Evolutionary conservation across 345 rosid species (phyloP).

Genomic region (Boechera retrofracta): DNA sequence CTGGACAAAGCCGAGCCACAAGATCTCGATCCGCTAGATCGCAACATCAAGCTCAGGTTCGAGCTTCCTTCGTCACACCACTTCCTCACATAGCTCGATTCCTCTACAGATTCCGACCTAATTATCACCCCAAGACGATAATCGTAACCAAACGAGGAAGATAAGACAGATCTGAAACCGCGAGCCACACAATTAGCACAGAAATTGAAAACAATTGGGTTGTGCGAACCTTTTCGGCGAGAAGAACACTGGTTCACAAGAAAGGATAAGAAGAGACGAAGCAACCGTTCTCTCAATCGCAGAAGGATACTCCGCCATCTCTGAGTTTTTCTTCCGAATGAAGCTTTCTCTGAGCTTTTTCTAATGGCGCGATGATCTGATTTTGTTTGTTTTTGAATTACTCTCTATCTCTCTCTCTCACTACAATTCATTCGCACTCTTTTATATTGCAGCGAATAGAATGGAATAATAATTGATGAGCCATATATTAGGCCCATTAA

Average conservation of each 20-base stretch:
- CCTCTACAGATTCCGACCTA: conserved; percentile 35
- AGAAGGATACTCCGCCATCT: conserved; percentile 68
- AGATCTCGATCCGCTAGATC: conserved; percentile 48
- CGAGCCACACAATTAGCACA: conserved; percentile 3
- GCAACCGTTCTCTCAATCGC: conserved; percentile 67
- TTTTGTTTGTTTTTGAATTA: conserved; percentile 26
- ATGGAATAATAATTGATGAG: neutral
- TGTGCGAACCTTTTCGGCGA: conserved; percentile 47
- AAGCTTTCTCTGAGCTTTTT: conserved; percentile 35
- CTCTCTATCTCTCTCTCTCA: conserved; percentile 15
- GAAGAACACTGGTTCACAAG: conserved; percentile 42
- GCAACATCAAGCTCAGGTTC: conserved; percentile 52
- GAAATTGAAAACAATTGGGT: conserved; percentile 14
- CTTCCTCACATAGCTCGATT: conserved; percentile 31
- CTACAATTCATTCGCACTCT: neutral
- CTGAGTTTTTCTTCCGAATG: neutral
- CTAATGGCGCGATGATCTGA: conserved; percentile 61
- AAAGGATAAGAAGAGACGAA: conserved; percentile 83
- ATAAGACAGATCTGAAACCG: neutral
- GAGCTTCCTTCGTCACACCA: conserved; percentile 43
- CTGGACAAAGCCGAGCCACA: conserved; percentile 53
- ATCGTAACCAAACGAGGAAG: neutral
- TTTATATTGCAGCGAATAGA: neutral
- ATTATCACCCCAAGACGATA: conserved; percentile 6
- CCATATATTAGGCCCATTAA: conserved; percentile 12